Conservation (phyloP, 148 eudicot species). For the Mesembryanthemum crystallinum region DNA sequence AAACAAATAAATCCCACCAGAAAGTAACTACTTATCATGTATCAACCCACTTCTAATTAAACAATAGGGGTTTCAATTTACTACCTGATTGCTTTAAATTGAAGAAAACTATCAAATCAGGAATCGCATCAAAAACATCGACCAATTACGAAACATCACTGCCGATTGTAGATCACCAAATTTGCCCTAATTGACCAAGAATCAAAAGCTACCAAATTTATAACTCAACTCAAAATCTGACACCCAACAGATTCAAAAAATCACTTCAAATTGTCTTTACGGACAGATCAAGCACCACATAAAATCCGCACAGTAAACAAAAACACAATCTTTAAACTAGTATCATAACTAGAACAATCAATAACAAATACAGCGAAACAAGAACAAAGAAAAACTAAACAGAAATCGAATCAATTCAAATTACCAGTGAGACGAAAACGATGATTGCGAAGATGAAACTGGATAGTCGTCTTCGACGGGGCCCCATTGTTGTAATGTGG, state of each 20-base stretch:
- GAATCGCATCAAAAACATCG: not conserved
- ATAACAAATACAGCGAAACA: not conserved
- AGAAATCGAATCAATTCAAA: not conserved
- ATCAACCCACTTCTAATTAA: too few species aligned
- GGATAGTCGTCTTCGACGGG: constrained; percentile 24
- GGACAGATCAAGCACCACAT: not conserved
- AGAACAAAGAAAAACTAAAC: not conserved
- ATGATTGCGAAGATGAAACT: constrained; percentile 11
- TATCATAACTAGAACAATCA: not conserved
- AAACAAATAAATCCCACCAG: too few species aligned
- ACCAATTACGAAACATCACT: not conserved
- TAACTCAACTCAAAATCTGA: not conserved
- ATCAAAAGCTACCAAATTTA: not conserved
- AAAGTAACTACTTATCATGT: too few species aligned
- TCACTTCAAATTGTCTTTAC: not conserved
- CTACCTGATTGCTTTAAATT: not conserved
- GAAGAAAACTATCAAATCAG: not conserved
- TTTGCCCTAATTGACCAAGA: not conserved
- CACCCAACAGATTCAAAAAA: not conserved
- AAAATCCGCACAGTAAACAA: not conserved
- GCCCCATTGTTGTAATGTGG: constrained; percentile 8
- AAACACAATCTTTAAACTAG: not conserved
- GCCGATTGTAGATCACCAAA: not conserved
- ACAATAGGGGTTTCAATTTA: not conserved
- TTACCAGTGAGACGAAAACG: constrained; percentile 25